Base-by-base conservation (phyloP, 192 early-diverging fungal species). In the Dissophora ornata region DNA sequence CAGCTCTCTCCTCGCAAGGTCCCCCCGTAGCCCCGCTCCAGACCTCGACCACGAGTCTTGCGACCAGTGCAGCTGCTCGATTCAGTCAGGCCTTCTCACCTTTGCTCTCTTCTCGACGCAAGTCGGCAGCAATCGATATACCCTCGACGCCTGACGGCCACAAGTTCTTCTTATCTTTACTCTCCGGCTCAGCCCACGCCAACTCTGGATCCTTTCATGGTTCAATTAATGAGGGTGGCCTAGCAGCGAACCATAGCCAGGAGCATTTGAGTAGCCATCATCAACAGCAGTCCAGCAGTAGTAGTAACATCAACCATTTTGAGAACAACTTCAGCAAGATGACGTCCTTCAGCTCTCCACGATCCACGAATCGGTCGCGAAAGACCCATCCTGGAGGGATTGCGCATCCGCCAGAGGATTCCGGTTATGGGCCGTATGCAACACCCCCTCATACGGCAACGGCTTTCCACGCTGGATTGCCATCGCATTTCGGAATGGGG, bases 51-150 rank as follows among this genome's bases (percentile, higher is more conserved):
- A 32, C 73, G 28, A 67, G 53, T 29, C 52, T 77, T 16, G 58
- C 71, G 1, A 55, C 63, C 13, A 67, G 49, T 24, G 71, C 71
- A 2, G 71, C 46, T 10, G 56, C 63, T 19, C 64, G 73, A 2
- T 67, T 67, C 36, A 67, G 58, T 18, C 73, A 77, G 46, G 73
- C 73, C 0, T 77, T 77, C 36, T 77, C 73, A 15, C 73, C 73
- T 33, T 26, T 77, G 8, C 58, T 77, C 7, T 62, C 73, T 12
- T n/a, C 56, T 48, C 36, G 73, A 22, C 73, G 73, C 49, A 67
- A 57, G 26, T 77, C 73, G 11, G 42, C 73, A 11, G 55, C 40
- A 13, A 50, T 77, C 42, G 73, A 77, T 15, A 62, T 57, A 26
- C 73, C 73, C 38, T 67, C 73, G 3, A 77, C 73, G 1, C 73